Evolutionary conservation across 768 basidiomycete genomes (phyloP), one percentile per base, ranked within the genome.

Genomic region (Mycena sanguinolenta): DNA sequence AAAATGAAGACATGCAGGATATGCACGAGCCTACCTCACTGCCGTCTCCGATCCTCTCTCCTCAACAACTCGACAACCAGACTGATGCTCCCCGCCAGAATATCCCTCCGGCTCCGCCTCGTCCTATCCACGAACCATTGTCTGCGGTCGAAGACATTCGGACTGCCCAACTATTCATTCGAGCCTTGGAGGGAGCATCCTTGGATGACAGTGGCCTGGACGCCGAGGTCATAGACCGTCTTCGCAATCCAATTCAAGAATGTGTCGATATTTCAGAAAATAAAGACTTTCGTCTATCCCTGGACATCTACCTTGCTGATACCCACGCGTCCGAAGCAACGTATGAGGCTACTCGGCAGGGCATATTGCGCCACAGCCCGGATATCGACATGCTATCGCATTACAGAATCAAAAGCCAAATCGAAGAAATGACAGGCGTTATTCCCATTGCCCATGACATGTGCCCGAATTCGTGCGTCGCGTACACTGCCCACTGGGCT

Each of bases 251-350:
- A n/a, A n/a, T n/a, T n/a, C n/a, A n/a, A n/a, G n/a, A n/a, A n/a
- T n/a, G n/a, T n/a, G n/a, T n/a, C n/a, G n/a, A n/a, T n/a, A n/a
- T n/a, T n/a, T n/a, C n/a, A n/a, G n/a, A n/a, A n/a, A n/a, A n/a
- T n/a, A n/a, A n/a, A n/a, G 54, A 65, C 27, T 55, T 65, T 17
- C 25, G 49, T 13, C 69, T 77, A 6, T 76, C 72, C n/a, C 49
- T 82, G 4, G 74, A 77, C n/a, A 81, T 0, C 83, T 74, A 42
- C 28, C 60, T 54, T 27, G 53, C 53, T 2, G 53, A 54, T 19
- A 54, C 53, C 16, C 5, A 53, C 19, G 52, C 52, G 3, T 54
- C 53, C 12, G 30, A 54, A n/a, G 53, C 28, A 2, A 54, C 53
- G 6, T 54, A 54, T 54, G 21, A 16, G 16, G 53, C 53, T 6